Percentiles rank a stretch among this genome's conserved stretches.
Conservation (phyloP, 805 yeast species). For the Metschnikowia picachoensis region DNA sequence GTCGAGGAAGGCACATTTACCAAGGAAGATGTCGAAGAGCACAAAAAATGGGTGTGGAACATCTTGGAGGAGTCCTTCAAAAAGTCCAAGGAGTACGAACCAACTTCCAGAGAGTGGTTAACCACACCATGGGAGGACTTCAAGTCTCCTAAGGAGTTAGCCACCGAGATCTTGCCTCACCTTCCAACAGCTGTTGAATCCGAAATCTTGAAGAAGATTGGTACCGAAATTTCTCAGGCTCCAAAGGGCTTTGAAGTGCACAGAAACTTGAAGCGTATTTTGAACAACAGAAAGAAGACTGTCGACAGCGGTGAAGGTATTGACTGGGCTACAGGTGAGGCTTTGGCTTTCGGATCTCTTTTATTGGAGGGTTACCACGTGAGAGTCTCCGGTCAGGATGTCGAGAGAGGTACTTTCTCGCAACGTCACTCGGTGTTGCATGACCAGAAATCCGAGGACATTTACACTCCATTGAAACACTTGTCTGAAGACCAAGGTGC, state of each 20-base stretch:
- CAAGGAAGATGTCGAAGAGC: slow-evolving; percentile 86
- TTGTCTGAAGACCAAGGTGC: slow-evolving; percentile 78
- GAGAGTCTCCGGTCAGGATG: slow-evolving; percentile 98
- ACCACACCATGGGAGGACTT: slow-evolving; percentile 99
- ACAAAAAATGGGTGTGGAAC: slow-evolving; percentile 97
- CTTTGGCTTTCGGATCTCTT: slow-evolving; percentile 92
- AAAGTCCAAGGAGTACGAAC: slow-evolving; percentile 84
- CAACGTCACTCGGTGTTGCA: slow-evolving; percentile 99
- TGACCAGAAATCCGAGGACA: slow-evolving; percentile 83
- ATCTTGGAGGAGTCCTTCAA: slow-evolving; percentile 84
- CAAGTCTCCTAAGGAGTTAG: slow-evolving; percentile 95
- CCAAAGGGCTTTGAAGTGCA: slow-evolving; percentile 89
- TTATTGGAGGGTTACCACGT: slow-evolving; percentile 92
- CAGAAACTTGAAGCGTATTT: slow-evolving; percentile 92
- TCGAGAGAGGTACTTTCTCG: slow-evolving; percentile 99
- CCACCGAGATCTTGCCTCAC: slow-evolving; percentile 93
- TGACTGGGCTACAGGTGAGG: slow-evolving; percentile 99
- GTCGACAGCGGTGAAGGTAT: slow-evolving; percentile 87
- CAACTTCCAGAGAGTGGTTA: slow-evolving; percentile 95
- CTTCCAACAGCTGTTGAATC: slow-evolving; percentile 89
- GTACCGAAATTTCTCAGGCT: slow-evolving; percentile 72
- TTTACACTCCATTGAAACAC: slow-evolving; percentile 82
- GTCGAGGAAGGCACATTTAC: slow-evolving; percentile 86
- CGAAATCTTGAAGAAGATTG: slow-evolving; percentile 68
- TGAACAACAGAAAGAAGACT: slow-evolving; percentile 81